Evolutionary conservation across 1,139 yeast genomes (phyloP), one percentile per base, ranked within the genome.

Genomic region (Blastobotrys raffinosifermentans): DNA sequence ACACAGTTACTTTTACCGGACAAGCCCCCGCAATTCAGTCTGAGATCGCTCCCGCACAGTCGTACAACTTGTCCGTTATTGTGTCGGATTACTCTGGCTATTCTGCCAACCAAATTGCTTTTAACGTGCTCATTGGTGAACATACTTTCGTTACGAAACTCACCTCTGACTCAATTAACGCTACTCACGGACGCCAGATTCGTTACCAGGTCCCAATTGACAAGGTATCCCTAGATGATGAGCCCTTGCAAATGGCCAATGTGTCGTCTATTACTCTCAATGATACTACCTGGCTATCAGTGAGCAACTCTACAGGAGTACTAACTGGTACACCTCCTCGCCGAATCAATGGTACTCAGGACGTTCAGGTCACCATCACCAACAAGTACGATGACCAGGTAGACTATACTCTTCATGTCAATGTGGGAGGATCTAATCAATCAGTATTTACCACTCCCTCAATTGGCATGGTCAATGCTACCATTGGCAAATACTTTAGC

Each of bases 21-120:
- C 78, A 80, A 1, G 91, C 95, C 0, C 99, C 99, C 3, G 66
- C 81, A 6, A 85, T 84, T 20, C 80, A 83, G 48, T 83, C 96
- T 2, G 70, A 73, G 9, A 79, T 84, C 50, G 98, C 98, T 1
- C 96, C 97, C 9, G 85, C 94, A 21, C 70, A 76, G 50, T 66
- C 69, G 35, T 91, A 77, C 56, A 73, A 75, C n/a, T 76, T 93
- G 46, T 69, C 77, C 37, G 70, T 89, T 48, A 75, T 87, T 41
- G 96, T 89, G 2, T 67, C 94, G 2, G 96, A 89, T 53, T 75
- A 76, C 52, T 63, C 63, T 19, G 96, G 94, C 1, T 89, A 62
- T 56, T 69, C 94, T 2, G 91, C 87, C 19, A 80, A 78, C 3
- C 76, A 71, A 48, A 79, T 84, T 1, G 63, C 72, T 29, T 91